Evolutionary conservation across 352 stramenopile species (phyloP).

Genomic region (Thraustotheca clavata): DNA sequence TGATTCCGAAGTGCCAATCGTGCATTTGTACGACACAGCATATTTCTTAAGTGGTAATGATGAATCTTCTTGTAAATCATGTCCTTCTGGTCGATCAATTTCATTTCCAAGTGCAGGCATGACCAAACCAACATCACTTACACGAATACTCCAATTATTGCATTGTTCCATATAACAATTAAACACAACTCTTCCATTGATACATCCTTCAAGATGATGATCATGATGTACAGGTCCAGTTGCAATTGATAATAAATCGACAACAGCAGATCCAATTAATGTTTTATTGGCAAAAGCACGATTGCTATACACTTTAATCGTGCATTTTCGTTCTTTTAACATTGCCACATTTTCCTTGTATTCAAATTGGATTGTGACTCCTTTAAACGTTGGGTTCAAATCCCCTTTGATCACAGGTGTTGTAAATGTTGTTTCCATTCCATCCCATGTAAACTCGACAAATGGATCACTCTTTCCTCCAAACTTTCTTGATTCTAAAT

Average conservation of each 20-base stretch:
- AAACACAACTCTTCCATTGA: slow-evolving; percentile 83
- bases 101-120: slow-evolving; percentile 85
- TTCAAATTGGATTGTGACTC: slow-evolving; percentile 77
- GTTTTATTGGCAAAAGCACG: slow-evolving; percentile 68
- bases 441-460: slow-evolving; percentile 84
- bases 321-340: slow-evolving; percentile 46
- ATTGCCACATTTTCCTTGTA: slow-evolving; percentile 58
- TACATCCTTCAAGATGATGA: slow-evolving; percentile 74
- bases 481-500: slow-evolving; percentile 68
- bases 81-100: slow-evolving; percentile 76
- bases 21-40: slow-evolving; percentile 86
- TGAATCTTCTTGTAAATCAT: slow-evolving; percentile 86
- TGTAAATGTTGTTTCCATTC: slow-evolving; percentile 60
- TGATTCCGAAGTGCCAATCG: slow-evolving; percentile 75
- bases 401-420: slow-evolving; percentile 81
- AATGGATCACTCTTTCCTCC: slow-evolving; percentile 81
- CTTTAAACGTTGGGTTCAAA: slow-evolving; percentile 85
- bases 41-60: slow-evolving; percentile 84
- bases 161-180: slow-evolving; percentile 90
- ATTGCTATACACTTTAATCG: slow-evolving; percentile 80
- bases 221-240: slow-evolving; percentile 83
- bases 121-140: slow-evolving; percentile 83
- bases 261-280: slow-evolving; percentile 62
- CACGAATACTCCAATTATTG: slow-evolving; percentile 83
- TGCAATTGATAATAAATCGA: slow-evolving; percentile 75